Base-by-base conservation (phyloP, 1,284 basidiomycete genomes). In the Caloboletus firmus region DNA sequence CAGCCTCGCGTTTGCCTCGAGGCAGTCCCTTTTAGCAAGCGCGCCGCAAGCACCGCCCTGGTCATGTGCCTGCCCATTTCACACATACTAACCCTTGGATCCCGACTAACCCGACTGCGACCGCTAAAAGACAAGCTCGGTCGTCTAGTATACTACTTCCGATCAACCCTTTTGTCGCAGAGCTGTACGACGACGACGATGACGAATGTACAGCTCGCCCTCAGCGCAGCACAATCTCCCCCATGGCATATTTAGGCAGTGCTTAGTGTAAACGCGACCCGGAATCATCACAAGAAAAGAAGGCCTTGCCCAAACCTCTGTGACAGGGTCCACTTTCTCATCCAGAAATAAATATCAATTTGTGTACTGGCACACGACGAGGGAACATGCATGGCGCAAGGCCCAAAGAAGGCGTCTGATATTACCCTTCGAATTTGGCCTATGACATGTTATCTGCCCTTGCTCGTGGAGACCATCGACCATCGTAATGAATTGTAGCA, bases 1-100 rank as follows among this genome's bases (percentile, higher is more conserved):
- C 45, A 39, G 51, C 65, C 63, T 68, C 57, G 30, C 55, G 28
- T 24, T 40, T 37, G 53, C 68, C 68, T 69, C 65, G 65, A 62
- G 65, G 65, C 67, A 9, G 43, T 17, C 46, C 12, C 15, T 50
- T 55, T 57, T 24, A 34, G 52, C 20, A 40, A 39, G 26, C 54
- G 37, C 49, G 45, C 42, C 40, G 7, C 42, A 15, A 31, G 13
- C 47, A 59, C 45, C 26, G 52, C 62, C 46, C 18, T 36, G 20
- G 26, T 45, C 45, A 11, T n/a, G 49, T 51, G 50, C 49, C 49
- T 51, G 49, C 15, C 3, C 51, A n/a, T 2, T n/a, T 28, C 24
- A 20, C 51, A 53, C 47, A 18, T 31, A 3, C 41, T n/a, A 26
- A 26, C 40, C 40, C 28, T 20, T 22, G n/a, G n/a, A n/a, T n/a